Percentiles rank a stretch among this genome's conserved stretches.
phyloP scores from a whole-genome alignment of 306 rosid genomes.

The Datisca glomerata region DNA sequence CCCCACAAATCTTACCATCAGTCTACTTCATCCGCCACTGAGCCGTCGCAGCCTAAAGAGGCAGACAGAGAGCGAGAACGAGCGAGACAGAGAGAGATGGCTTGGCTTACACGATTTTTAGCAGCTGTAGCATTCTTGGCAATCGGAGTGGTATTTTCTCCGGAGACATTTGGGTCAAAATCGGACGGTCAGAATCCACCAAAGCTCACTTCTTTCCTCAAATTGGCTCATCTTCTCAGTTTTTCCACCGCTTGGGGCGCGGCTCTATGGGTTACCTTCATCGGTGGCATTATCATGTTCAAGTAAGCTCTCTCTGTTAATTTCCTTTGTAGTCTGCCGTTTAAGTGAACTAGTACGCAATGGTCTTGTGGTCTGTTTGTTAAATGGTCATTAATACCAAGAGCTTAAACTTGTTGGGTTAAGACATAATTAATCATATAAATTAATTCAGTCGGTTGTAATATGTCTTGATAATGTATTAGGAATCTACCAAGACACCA shows the following conservation, averaged over 20 bases:
- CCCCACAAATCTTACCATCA: no score
- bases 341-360: no score
- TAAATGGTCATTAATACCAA: no score
- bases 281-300: constrained; percentile 96
- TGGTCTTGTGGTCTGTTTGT: no score
- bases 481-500: constrained; percentile 97
- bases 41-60: no score
- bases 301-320: constrained; percentile 27
- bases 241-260: constrained; percentile 90
- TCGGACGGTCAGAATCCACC: constrained; percentile 31
- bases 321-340: no score
- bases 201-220: constrained; percentile 50
- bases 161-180: constrained; percentile 71
- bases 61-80: no score
- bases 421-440: no score
- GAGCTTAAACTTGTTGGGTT: no score
- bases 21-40: no score
- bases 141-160: constrained; percentile 79
- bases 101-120: constrained; percentile 61
- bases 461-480: not conserved
- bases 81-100: constrained; percentile 32
- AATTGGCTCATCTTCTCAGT: constrained; percentile 73
- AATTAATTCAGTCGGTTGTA: no score
- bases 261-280: constrained; percentile 90
- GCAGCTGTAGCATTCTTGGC: constrained; percentile 76